These are phyloP conservation scores for Polytrichum commune DNA, from an alignment of 225 moss, liverwort and hornwort genomes.

Conservation along the genomic window DNA sequence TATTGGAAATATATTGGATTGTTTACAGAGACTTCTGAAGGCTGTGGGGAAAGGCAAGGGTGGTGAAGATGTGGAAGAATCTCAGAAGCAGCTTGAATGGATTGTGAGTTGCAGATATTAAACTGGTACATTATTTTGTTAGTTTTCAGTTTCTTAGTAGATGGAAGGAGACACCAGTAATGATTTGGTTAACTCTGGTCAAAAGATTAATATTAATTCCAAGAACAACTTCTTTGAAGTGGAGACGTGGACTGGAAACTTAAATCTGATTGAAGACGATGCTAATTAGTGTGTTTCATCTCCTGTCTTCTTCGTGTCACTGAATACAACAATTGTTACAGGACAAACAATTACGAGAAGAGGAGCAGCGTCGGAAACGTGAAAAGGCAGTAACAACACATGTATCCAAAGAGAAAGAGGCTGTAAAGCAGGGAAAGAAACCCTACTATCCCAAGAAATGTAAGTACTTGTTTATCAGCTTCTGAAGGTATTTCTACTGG, in stretches of 20 bases:
- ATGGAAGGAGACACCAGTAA: background rate
- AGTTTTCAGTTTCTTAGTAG: too few relatives aligned
- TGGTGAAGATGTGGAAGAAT: conserved; percentile 41
- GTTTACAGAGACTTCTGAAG: conserved; percentile 56
- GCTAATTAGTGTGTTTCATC: background rate
- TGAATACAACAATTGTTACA: conserved; percentile 15
- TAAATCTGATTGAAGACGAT: background rate
- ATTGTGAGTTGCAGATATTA: conserved; percentile 57
- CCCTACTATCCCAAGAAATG: conserved; percentile 85
- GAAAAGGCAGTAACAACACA: conserved; percentile 37
- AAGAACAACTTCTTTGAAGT: background rate
- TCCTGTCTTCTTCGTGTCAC: conserved; percentile 1
- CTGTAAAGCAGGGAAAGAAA: conserved; percentile 89
- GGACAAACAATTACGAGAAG: conserved; percentile 86
- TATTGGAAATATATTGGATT: background rate
- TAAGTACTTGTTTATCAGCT: conserved; percentile 24
- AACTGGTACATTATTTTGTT: background rate
- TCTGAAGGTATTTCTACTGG: too few relatives aligned
- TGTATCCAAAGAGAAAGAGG: conserved; percentile 54
- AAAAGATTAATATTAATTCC: background rate
- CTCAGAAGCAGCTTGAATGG: conserved; percentile 55
- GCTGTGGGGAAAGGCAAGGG: conserved; percentile 44
- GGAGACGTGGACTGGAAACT: background rate
- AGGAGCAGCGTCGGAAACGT: conserved; percentile 70
- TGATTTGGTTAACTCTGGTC: background rate